Conservation (phyloP, 306 rosid genomes). For the Prunus dulcis region DNA sequence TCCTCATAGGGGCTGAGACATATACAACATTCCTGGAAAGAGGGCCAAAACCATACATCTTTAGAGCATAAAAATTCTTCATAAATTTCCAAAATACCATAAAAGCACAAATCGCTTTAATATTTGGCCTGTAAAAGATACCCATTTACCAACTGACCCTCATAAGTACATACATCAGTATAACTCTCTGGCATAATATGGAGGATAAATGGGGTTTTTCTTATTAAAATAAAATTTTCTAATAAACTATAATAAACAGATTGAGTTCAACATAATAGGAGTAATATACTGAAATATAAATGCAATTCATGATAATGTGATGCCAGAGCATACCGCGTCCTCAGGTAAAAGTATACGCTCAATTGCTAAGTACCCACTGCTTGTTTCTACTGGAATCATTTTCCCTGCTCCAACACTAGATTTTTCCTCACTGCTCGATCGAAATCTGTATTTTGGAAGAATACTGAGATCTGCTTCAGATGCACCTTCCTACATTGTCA, state of each 20-base stretch:
- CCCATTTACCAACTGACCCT: background rate
- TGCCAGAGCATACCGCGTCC: constrained; percentile 73
- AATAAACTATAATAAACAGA: background rate
- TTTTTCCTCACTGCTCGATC: constrained; percentile 45
- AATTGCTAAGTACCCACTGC: constrained; percentile 57
- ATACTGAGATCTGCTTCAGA: constrained; percentile 84
- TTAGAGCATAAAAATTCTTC: constrained; percentile 1
- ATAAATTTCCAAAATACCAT: background rate
- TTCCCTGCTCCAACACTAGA: constrained; percentile 71
- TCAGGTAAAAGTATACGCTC: constrained; percentile 67
- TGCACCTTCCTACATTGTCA: constrained; percentile 75
- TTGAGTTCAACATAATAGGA: background rate
- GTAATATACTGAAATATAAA: background rate
- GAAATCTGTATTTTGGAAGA: constrained; percentile 74
- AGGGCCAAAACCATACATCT: constrained; percentile 5
- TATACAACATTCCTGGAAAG: constrained; percentile 88
- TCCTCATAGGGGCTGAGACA: constrained; percentile 86
- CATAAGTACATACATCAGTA: background rate
- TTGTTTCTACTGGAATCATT: constrained; percentile 75
- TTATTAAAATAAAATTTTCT: background rate
- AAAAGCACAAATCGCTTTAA: background rate
- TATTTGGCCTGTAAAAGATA: background rate
- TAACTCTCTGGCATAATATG: background rate
- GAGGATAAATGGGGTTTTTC: background rate
- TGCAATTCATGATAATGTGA: background rate